These are phyloP conservation scores for Talaromyces sp. DNA, from an alignment of 2,329 filamentous ascomycete genomes.

Conservation along the genomic window DNA sequence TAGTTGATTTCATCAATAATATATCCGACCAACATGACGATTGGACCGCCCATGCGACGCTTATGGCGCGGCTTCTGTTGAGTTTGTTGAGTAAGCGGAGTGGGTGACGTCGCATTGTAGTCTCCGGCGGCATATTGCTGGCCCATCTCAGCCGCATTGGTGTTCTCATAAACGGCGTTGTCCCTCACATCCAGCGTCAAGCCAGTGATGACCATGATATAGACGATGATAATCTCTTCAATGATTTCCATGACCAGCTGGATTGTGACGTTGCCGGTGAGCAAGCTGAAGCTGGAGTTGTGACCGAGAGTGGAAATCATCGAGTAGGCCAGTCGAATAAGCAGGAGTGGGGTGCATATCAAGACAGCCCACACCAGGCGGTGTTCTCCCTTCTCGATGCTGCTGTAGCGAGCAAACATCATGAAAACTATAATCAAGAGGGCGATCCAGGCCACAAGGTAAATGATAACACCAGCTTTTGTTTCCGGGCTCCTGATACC, in stretches of 20 bases:
- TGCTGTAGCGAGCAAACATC: constrained; percentile 18
- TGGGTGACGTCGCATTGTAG: neutral
- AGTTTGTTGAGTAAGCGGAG: neutral
- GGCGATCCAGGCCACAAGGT: constrained; percentile 22
- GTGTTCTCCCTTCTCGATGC: constrained; percentile 23
- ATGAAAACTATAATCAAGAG: constrained; percentile 30
- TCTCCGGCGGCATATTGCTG: neutral
- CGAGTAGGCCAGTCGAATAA: constrained; percentile 26
- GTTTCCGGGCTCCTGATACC: constrained; percentile 28
- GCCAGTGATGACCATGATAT: constrained; percentile 21
- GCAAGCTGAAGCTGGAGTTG: constrained; percentile 18
- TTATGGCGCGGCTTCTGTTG: neutral
- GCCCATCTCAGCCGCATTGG: neutral
- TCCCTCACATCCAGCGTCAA: constrained; percentile 13
- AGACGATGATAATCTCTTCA: constrained; percentile 26
- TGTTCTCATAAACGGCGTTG: neutral
- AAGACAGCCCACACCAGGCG: constrained; percentile 23
- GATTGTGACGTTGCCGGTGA: constrained; percentile 19
- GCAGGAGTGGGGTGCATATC: constrained; percentile 24
- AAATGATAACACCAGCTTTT: constrained; percentile 41
- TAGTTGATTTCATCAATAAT: neutral
- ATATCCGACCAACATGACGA: constrained; percentile 1
- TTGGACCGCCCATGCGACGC: constrained; percentile 3
- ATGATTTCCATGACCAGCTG: constrained; percentile 25
- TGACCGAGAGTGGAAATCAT: constrained; percentile 22